Conservation (phyloP, 176 grass and related monocot genomes). For the Themeda triandra region DNA sequence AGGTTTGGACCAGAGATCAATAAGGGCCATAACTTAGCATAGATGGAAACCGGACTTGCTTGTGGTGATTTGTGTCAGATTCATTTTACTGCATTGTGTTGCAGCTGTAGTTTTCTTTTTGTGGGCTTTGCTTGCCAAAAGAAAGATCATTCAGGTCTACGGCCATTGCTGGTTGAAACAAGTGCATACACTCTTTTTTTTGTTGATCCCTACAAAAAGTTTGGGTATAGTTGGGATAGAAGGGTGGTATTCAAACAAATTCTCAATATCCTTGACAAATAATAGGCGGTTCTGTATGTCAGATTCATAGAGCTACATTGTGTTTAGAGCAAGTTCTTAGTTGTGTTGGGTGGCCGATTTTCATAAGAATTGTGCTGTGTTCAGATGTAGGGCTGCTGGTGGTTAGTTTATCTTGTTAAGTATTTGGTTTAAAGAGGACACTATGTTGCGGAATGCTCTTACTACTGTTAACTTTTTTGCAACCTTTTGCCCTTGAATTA, state of each 20-base stretch:
- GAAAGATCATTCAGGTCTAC: not conserved
- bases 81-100: not conserved
- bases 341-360: not conserved
- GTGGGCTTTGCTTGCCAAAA: not conserved
- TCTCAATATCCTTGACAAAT: not conserved
- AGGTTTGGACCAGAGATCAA: not conserved
- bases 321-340: not conserved
- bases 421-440: not conserved
- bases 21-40: not conserved
- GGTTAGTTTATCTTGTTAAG: not conserved
- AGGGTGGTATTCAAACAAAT: not conserved
- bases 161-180: not conserved
- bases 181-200: not conserved
- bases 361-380: not conserved
- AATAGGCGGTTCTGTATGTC: not conserved
- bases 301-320: not conserved
- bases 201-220: not conserved
- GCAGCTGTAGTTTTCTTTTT: not conserved
- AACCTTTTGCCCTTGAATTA: not conserved
- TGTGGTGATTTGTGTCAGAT: not conserved
- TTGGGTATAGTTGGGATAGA: not conserved
- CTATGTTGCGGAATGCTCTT: not conserved
- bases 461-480: not conserved
- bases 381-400: not conserved
- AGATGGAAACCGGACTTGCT: not conserved